Evolutionary conservation across 805 yeast genomes (phyloP), one percentile per base, ranked within the genome.

Genomic region (Saccharomycopsis fodiens): DNA sequence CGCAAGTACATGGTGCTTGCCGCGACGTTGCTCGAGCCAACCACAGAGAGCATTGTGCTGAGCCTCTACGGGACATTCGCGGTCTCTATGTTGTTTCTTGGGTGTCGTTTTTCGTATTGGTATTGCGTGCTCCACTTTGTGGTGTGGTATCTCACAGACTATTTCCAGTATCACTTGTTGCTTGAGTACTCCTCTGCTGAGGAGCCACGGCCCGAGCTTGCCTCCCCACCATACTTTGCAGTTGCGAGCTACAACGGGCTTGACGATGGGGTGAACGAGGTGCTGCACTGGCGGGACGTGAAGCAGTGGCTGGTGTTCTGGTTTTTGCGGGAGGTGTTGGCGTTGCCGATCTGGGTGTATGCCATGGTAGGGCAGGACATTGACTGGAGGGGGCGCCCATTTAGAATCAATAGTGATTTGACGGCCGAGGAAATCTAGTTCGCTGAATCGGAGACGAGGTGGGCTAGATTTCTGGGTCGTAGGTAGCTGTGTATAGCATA

Each of bases 11-110:
- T 87, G 94, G 96, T 87, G 2, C 64, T 82, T 25, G 78, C 78
- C 12, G 96, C 96, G 1, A 87, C 96, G 0, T 59, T 87, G 41
- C 66, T 86, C 22, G 96, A 87, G 57, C 96, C 96, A 2, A 74
- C 89, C 4, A 87, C 96, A 0, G 96, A 87, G 59, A 74, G 82
- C 39, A 51, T 87, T 1, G 59, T 85, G 2, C 72, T 80, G 54
- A 93, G 91, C 0, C 17, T 72, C 0, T 74, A 76, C 58, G 95
- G 95, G 3, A 66, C 81, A 0, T 75, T 69, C 57, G 81, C 80
- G 2, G 53, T 78, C 1, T 70, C 80, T 6, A 65, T 68, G 2
- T 45, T 82, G 15, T 64, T 75, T 32, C 58, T 64, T 7, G 52
- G 60, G 34, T 55, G 59, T 1, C 37, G 40, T 2, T 74, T 73